Conservation (phyloP, 164 flowering plant species). For the Stephania japonica region DNA sequence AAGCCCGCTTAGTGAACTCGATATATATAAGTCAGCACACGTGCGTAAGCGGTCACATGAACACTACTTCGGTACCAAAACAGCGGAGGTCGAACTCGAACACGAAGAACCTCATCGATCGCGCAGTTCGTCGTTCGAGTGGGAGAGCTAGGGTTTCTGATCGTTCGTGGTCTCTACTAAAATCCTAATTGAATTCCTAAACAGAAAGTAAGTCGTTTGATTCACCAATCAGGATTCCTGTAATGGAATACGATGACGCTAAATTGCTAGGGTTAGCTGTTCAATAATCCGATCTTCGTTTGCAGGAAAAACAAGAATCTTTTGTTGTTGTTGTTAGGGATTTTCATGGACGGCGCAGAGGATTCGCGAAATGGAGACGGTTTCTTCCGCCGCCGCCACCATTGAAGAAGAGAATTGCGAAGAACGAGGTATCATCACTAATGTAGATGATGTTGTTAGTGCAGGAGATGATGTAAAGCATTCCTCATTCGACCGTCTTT, state of each 20-base stretch:
- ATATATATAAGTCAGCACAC: too few relatives aligned
- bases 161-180: background rate
- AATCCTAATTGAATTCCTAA: conserved; percentile 4
- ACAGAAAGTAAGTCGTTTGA: conserved; percentile 9
- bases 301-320: conserved; percentile 15
- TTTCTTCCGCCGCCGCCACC: too few relatives aligned
- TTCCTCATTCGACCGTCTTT: conserved; percentile 6
- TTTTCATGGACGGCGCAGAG: conserved; percentile 12
- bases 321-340: too few relatives aligned
- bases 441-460: conserved; percentile 13
- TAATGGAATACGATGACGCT: background rate
- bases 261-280: conserved; percentile 1
- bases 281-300: conserved; percentile 9
- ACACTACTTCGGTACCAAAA: too few relatives aligned
- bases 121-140: too few relatives aligned
- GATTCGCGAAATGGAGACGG: conserved; percentile 13
- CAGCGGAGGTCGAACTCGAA: too few relatives aligned
- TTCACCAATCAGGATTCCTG: background rate
- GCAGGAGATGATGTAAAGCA: conserved; percentile 17
- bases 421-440: conserved; percentile 2
- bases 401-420: conserved; percentile 1
- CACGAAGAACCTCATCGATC: too few relatives aligned
- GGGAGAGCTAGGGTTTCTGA: background rate
- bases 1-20: too few relatives aligned
- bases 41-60: too few relatives aligned